These are phyloP conservation scores for Endocladia muricata DNA, from an alignment of 31 red algal genomes.

Conservation along the genomic window DNA sequence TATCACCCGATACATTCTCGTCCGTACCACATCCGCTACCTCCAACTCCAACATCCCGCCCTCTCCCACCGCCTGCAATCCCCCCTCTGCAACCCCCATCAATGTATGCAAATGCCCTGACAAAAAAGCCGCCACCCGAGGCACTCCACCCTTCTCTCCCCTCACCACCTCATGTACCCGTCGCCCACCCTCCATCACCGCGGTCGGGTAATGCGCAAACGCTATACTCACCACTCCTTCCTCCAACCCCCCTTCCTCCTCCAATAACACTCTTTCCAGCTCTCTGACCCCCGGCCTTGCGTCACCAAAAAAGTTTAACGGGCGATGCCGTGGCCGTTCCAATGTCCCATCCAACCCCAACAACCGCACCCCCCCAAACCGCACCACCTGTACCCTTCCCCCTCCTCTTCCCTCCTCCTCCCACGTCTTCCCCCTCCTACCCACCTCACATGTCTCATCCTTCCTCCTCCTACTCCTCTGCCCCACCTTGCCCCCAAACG, in stretches of 20 bases:
- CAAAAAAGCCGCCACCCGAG: conserved; percentile 28
- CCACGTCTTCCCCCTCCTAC: too few relatives aligned
- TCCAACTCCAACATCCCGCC: conserved; percentile 45
- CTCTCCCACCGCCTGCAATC: conserved; percentile 33
- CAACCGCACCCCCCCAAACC: not conserved
- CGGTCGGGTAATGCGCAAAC: conserved; percentile 37
- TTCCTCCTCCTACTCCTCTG: not conserved
- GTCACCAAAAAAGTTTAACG: conserved; percentile 63
- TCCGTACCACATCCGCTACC: conserved; percentile 41
- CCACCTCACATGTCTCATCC: not conserved
- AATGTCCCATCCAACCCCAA: conserved; percentile 39
- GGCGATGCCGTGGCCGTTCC: conserved; percentile 28
- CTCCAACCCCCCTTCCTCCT: not conserved
- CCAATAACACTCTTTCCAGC: not conserved
- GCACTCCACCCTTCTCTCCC: not conserved
- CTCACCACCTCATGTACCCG: conserved; percentile 9
- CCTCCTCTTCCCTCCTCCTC: too few relatives aligned
- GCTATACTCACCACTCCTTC: not conserved
- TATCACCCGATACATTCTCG: conserved; percentile 27
- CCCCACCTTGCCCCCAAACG: conserved; percentile 15
- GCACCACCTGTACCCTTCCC: not conserved
- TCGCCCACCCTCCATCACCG: conserved; percentile 21
- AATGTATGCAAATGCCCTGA: conserved; percentile 64
- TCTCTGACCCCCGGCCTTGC: not conserved
- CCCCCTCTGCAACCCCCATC: conserved; percentile 18